Evolutionary conservation across 805 yeast species (phyloP), one percentile per base, ranked within the genome.

Genomic region (Ogataea haglerorum): DNA sequence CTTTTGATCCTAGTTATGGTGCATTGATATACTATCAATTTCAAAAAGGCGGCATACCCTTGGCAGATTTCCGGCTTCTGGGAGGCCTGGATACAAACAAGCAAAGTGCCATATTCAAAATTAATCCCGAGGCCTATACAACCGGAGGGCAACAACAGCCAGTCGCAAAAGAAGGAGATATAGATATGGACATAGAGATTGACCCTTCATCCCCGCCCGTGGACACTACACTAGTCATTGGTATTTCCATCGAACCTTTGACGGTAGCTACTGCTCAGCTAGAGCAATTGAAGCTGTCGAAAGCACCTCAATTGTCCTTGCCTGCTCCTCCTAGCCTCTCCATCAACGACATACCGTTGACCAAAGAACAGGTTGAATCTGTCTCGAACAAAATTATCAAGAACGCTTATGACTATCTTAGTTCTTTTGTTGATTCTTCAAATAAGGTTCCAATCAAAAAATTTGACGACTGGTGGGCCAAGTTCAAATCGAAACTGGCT

Each of bases 381-480:
- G 61, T 91, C 42, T 96, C 97, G 2, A 86, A 85, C 46, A 86
- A 85, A 58, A 88, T 93, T 42, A 95, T 93, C 15, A 81, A 81
- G 27, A 88, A 93, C 61, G 97, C 97, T 2, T 93, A 91, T 64
- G 90, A 93, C 58, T 93, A 76, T 58, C 64, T 91, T 35, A 80
- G 95, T 2, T 86, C 97, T n/a, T 91, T 90, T 58, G 75, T 88
- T 6, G 95, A 88, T 56, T 60, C 67, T 5, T 69, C 75, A 16
- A 95, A 95, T 2, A 86, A 80, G 51, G 96, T 91, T 3, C 84
- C 90, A 3, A 85, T 91, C 57, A 85, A 82, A 55, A 84, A 80
- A 30, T 91, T 91, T 54, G 95, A 91, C 58, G 82, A 76, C 29
- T 91, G 99, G 99, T 87, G 99, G 99, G 81, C 75, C 49, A 90